Base-by-base conservation (phyloP, 441 rosid species). In the Raphanus hybrid region DNA sequence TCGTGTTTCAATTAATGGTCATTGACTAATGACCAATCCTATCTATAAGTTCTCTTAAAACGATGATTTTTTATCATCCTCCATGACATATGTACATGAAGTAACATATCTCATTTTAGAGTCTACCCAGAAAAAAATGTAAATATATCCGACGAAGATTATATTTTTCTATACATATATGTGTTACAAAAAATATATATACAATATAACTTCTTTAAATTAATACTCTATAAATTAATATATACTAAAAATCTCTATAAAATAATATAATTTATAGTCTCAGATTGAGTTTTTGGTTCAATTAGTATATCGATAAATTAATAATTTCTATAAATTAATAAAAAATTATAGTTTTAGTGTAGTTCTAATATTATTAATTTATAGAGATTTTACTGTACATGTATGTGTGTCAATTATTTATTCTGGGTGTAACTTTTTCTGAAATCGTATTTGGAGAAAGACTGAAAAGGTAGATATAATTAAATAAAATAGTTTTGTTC, bases 51-150 rank as follows among this genome's bases (percentile, higher is more conserved):
- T 68, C 1, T 67, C 45, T 59, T 67, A 43, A 4, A 48, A 41
- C 1, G 12, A 66, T 27, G 66, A 27, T 59, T 75, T 23, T 2
- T 29, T 41, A 43, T 32, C 57, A 67, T 48, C 61, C 43, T 67
- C 34, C 50, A 75, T 75, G 67, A 74, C 69, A 58, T 39, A 65
- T 57, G 67, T 55, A 66, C 10, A 29, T 7, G 57, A 34, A 52
- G 27, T 52, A 62, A 60, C 18, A 45, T 26, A 39, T 37, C 55
- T 10, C 43, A 61, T 32, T 61, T n/a, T n/a, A 32, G 41, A 61
- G 16, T 18, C 64, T 29, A 62, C 11, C 6, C 27, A 59, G 20
- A 59, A 26, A 23, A 57, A 27, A 60, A 58, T 4, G 15, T 20
- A 5, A 0, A 6, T 12, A 11, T 6, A 60, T n/a, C 16, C 3